Evolutionary conservation across 352 stramenopile species (phyloP).

Genomic region (Phytophthora parvispora): DNA sequence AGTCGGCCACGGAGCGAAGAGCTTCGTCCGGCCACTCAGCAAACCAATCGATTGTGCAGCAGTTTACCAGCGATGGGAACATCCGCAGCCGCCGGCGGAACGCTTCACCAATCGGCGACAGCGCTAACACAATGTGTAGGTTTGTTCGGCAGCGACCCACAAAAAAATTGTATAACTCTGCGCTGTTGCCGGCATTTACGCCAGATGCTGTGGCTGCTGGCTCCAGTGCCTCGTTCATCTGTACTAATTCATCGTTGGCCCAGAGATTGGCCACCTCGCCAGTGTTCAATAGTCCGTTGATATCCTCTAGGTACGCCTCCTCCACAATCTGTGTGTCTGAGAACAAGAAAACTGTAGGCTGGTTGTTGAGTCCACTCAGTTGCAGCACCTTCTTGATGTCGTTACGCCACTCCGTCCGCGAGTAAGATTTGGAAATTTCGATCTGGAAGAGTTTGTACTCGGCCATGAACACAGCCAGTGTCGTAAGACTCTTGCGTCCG

Average conservation of each 20-base stretch:
- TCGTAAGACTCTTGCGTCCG: slow-evolving; percentile 94
- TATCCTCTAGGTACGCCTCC: slow-evolving; percentile 94
- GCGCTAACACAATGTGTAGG: slow-evolving; percentile 94
- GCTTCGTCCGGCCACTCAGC: slow-evolving; percentile 96
- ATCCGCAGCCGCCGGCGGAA: slow-evolving; percentile 95
- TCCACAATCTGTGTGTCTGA: slow-evolving; percentile 96
- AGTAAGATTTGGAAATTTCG: slow-evolving; percentile 97
- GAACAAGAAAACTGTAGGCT: slow-evolving; percentile 94
- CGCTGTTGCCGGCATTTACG: slow-evolving; percentile 78
- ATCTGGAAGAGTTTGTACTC: slow-evolving; percentile 97
- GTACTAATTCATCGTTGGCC: slow-evolving; percentile 90
- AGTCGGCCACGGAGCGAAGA: slow-evolving; percentile 92
- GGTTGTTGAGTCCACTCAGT: slow-evolving; percentile 83
- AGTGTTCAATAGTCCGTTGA: slow-evolving; percentile 95
- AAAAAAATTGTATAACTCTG: slow-evolving; percentile 94
- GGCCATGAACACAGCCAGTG: slow-evolving; percentile 94
- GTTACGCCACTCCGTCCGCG: slow-evolving; percentile 93
- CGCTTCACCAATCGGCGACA: slow-evolving; percentile 95
- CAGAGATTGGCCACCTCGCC: slow-evolving; percentile 95
- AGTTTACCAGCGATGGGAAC: slow-evolving; percentile 98
- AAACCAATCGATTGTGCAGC: slow-evolving; percentile 98
- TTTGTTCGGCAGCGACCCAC: slow-evolving; percentile 93
- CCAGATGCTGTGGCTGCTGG: slow-evolving; percentile 61
- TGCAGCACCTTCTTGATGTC: slow-evolving; percentile 93
- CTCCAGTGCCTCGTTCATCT: slow-evolving; percentile 85